Evolutionary conservation across 441 rosid genomes (phyloP).

Genomic region (Corymbia citriodora): DNA sequence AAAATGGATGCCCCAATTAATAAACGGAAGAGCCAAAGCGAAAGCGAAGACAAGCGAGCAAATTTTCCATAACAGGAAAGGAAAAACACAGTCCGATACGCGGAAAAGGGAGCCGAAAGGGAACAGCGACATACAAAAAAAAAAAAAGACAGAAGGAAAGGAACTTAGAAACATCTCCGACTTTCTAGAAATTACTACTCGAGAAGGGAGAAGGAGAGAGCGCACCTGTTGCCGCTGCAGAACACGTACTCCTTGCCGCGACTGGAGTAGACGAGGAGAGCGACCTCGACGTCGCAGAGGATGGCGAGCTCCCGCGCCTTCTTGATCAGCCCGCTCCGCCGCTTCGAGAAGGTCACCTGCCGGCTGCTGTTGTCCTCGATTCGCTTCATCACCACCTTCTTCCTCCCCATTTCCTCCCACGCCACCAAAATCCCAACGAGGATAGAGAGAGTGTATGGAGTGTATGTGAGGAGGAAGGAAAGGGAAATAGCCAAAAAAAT

Average conservation of each 20-base stretch:
- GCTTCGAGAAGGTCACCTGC: constrained; percentile 20
- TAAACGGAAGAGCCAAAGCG: neutral
- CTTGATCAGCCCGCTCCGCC: constrained; percentile 26
- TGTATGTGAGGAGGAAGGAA: no score
- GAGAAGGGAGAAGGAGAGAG: neutral
- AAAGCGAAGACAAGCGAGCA: neutral
- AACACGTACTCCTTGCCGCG: constrained; percentile 26
- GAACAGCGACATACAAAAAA: neutral
- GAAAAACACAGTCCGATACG: neutral
- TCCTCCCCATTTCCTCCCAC: constrained; percentile 15
- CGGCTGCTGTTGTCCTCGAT: constrained; percentile 19
- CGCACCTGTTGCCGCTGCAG: constrained; percentile 17
- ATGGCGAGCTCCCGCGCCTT: constrained; percentile 22
- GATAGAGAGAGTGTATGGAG: neutral
- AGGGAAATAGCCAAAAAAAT: neutral
- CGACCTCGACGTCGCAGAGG: constrained; percentile 24
- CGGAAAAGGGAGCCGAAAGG: neutral
- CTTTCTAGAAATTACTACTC: neutral
- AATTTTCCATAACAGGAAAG: neutral
- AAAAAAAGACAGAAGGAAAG: no score
- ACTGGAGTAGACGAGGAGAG: constrained; percentile 26
- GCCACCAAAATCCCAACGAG: neutral
- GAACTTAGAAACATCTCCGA: neutral
- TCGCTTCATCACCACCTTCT: constrained; percentile 24
- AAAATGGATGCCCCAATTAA: neutral